These are phyloP conservation scores for Plasmodium fragile DNA, from an alignment of 169 alveolate species.

Conservation along the genomic window DNA sequence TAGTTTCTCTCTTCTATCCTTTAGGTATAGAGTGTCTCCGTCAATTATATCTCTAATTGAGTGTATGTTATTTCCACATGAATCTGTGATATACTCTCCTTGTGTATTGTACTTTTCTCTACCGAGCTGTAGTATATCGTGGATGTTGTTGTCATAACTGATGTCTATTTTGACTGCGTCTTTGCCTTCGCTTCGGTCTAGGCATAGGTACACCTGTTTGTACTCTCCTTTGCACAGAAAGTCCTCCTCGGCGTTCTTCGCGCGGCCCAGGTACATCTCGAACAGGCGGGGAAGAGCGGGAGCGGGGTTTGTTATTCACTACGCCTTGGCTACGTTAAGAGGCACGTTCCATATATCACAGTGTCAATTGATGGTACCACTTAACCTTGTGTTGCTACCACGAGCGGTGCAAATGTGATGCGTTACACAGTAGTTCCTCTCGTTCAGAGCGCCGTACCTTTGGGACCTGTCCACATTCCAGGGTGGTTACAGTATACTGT, in stretches of 20 bases:
- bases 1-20: conserved; percentile 18
- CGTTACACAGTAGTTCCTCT: background rate
- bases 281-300: background rate
- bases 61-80: conserved; percentile 48
- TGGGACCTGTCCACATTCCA: background rate
- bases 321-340: background rate
- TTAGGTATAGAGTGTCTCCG: conserved; percentile 69
- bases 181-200: conserved; percentile 26
- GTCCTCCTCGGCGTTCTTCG: conserved; percentile 19
- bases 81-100: conserved; percentile 58
- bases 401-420: background rate
- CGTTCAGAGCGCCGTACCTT: background rate
- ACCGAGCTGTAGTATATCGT: conserved; percentile 50
- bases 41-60: conserved; percentile 66
- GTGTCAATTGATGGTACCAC: background rate
- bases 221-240: conserved; percentile 51
- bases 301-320: background rate
- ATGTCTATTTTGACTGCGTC: conserved; percentile 59
- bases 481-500: background rate
- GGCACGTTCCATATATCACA: background rate
- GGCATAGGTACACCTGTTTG: conserved; percentile 56
- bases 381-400: background rate
- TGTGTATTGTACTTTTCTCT: conserved; percentile 52
- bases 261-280: conserved; percentile 48
- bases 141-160: conserved; percentile 39